These are phyloP conservation scores for Ambrosiella cleistominuta DNA, from an alignment of 2,329 filamentous ascomycete genomes.

Conservation along the genomic window DNA sequence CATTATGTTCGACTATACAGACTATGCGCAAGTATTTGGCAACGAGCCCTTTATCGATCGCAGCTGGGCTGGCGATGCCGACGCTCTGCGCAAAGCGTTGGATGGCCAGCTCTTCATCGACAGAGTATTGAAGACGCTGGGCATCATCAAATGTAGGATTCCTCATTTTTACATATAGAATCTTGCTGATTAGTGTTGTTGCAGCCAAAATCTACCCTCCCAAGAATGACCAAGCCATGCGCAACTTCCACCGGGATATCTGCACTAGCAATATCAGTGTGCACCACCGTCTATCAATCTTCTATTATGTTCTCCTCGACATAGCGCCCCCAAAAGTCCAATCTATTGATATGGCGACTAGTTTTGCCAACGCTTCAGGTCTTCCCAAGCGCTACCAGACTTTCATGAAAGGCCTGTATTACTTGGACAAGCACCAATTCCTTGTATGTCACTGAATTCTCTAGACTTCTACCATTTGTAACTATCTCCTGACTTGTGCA, in stretches of 20 bases:
- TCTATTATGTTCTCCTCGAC: constrained; percentile 73
- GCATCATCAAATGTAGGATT: constrained; percentile 46
- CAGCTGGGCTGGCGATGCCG: constrained; percentile 42
- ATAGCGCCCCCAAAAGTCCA: constrained; percentile 34
- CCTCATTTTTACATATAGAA: background rate
- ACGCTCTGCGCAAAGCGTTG: constrained; percentile 46
- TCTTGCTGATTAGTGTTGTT: background rate
- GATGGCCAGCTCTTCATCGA: constrained; percentile 64
- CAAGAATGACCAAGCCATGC: constrained; percentile 47
- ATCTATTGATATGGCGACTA: constrained; percentile 28
- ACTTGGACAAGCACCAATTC: constrained; percentile 57
- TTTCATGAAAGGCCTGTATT: constrained; percentile 69
- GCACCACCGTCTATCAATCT: constrained; percentile 64
- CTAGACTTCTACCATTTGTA: background rate
- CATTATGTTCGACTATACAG: constrained; percentile 44
- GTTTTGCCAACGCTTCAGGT: constrained; percentile 44
- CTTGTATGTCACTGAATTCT: constrained; percentile 24
- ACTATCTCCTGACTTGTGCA: background rate
- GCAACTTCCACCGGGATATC: constrained; percentile 53
- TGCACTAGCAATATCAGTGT: constrained; percentile 44
- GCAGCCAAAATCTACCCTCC: constrained; percentile 56
- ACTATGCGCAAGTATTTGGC: constrained; percentile 52
- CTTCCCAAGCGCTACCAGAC: constrained; percentile 61
- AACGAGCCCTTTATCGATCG: constrained; percentile 40
- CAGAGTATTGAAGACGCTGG: constrained; percentile 51